Percentiles rank a stretch among this genome's conserved stretches.
These are phyloP conservation scores for Sequoia sempervirens DNA, from an alignment of 75 land plant genomes.

Conservation along the genomic window DNA sequence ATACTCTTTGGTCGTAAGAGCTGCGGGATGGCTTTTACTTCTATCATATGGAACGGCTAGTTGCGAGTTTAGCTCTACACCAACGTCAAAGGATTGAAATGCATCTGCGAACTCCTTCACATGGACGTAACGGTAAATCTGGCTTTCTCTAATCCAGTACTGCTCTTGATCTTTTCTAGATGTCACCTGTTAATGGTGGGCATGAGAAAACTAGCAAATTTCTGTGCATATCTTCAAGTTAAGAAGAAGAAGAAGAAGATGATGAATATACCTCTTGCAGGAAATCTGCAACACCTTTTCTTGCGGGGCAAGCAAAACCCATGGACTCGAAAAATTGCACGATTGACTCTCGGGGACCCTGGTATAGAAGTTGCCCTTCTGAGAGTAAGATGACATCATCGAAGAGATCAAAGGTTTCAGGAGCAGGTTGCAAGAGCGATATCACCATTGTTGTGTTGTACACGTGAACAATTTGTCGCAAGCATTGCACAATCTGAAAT, in stretches of 20 bases:
- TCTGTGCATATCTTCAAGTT: neutral
- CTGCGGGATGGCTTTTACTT: constrained; percentile 32
- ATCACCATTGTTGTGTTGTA: constrained; percentile 21
- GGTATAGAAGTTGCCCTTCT: constrained; percentile 78
- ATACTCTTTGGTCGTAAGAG: constrained; percentile 31
- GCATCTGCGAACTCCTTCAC: constrained; percentile 44
- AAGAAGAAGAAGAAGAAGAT: neutral
- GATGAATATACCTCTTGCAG: constrained; percentile 56
- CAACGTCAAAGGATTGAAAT: constrained; percentile 37
- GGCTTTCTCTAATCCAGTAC: constrained; percentile 32
- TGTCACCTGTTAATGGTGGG: constrained; percentile 24
- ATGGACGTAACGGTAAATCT: constrained; percentile 29
- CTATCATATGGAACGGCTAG: constrained; percentile 36
- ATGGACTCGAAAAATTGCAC: constrained; percentile 76
- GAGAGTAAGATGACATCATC: constrained; percentile 31
- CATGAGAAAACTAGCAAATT: neutral
- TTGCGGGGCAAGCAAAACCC: constrained; percentile 47
- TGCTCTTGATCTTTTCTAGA: constrained; percentile 66
- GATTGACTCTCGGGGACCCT: constrained; percentile 69
- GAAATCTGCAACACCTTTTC: constrained; percentile 77
- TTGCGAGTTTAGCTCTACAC: constrained; percentile 17
- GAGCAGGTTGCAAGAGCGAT: constrained; percentile 35
- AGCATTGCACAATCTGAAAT: constrained; percentile 27
- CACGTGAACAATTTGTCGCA: constrained; percentile 20
- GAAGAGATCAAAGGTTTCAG: constrained; percentile 27